Evolutionary conservation across 2,329 filamentous ascomycete genomes (phyloP).

Genomic region (Monosporascus sp.): DNA sequence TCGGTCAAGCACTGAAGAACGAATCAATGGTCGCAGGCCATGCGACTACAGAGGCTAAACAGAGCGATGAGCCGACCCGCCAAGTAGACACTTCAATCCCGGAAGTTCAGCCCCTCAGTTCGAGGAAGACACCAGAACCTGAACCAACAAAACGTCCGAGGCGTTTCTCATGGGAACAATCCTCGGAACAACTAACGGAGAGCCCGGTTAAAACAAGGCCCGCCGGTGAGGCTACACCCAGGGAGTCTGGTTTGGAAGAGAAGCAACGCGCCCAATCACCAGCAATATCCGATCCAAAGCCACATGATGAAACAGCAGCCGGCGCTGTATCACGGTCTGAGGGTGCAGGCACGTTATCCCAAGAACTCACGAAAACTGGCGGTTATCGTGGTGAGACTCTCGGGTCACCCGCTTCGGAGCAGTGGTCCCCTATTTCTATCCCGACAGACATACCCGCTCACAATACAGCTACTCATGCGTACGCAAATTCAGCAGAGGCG

Average conservation of each 20-base stretch:
- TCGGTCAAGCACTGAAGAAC: conserved; percentile 21
- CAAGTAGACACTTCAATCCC: conserved; percentile 6
- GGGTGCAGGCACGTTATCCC: conserved; percentile 19
- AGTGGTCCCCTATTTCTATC: conserved; percentile 38
- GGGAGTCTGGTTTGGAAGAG: not conserved
- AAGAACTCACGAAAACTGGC: conserved; percentile 20
- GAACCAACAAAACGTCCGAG: conserved; percentile 6
- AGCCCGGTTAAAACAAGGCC: conserved; percentile 10
- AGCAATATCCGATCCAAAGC: not conserved
- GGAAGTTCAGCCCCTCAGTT: conserved; percentile 16
- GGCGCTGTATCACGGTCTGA: conserved; percentile 5
- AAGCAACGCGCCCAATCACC: not conserved
- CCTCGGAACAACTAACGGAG: conserved; percentile 15
- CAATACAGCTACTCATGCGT: conserved; percentile 1
- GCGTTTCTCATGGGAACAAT: conserved; percentile 40
- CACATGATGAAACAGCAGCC: conserved; percentile 4
- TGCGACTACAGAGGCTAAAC: not conserved
- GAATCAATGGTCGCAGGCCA: conserved; percentile 4
- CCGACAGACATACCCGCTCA: conserved; percentile 23
- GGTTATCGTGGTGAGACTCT: not conserved
- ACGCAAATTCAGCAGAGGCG: conserved; percentile 11
- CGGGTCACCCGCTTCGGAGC: conserved; percentile 26
- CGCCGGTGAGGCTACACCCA: not conserved
- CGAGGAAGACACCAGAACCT: conserved; percentile 9
- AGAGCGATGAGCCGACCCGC: not conserved